A percentile compares a stretch with the other conserved stretches of the same genome.
phyloP scores from a whole-genome alignment of 2,329 filamentous ascomycete genomes.

The Colletotrichum gloeosporioides region DNA sequence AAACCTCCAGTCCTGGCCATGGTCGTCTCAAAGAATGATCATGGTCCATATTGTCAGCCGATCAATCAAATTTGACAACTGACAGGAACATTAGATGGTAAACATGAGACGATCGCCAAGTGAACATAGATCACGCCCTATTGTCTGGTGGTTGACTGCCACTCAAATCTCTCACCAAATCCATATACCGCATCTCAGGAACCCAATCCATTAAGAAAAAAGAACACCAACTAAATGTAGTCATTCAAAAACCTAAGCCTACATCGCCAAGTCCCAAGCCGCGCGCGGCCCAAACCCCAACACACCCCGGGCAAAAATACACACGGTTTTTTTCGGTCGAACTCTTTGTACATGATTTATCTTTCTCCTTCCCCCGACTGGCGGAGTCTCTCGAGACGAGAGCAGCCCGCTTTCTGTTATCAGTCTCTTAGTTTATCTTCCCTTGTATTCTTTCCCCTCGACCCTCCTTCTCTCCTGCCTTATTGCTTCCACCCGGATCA shows the following conservation, averaged over 20 bases:
- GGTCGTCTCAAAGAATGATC: too few species aligned
- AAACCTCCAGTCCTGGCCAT: too few species aligned
- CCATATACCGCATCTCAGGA: too few species aligned
- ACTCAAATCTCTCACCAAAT: not conserved
- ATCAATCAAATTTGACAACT: too few species aligned
- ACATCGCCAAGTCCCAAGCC: conserved; percentile 19
- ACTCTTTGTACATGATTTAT: conserved; percentile 14
- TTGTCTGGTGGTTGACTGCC: too few species aligned
- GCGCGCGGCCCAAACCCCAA: conserved; percentile 12
- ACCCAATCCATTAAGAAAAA: not conserved
- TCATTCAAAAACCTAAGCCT: conserved; percentile 18
- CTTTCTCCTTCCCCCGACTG: not conserved
- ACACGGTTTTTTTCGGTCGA: not conserved
- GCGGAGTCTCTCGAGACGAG: not conserved
- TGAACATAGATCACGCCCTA: too few species aligned
- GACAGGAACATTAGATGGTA: too few species aligned
- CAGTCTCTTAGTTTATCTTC: conserved; percentile 5
- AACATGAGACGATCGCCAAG: too few species aligned
- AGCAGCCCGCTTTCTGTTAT: not conserved
- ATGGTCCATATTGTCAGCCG: too few species aligned
- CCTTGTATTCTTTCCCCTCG: not conserved
- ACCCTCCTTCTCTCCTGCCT: not conserved
- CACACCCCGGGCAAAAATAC: conserved; percentile 13
- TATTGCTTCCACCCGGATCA: not conserved
- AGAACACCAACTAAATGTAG: conserved; percentile 4